Percentiles rank a stretch among this genome's conserved stretches.
Evolutionary conservation across 148 eudicot genomes (phyloP).

Genomic region (Fagopyrum tataricum): DNA sequence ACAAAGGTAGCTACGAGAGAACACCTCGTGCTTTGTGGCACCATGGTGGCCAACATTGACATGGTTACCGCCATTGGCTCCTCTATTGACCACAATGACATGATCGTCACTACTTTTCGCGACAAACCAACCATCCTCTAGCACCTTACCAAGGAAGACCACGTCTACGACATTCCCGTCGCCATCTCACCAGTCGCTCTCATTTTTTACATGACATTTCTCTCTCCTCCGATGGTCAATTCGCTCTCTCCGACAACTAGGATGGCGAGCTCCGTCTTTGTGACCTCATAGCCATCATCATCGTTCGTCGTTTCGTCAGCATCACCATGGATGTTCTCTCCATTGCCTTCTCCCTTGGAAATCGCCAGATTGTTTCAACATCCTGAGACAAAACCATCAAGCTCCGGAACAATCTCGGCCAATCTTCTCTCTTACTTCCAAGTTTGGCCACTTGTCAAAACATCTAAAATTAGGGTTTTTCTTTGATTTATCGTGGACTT

Average conservation of each 20-base stretch:
- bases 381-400: conserved; percentile 49
- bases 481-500: too few species aligned
- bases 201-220: conserved; percentile 82
- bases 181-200: conserved; percentile 62
- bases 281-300: conserved; percentile 19
- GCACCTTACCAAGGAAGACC: conserved; percentile 42
- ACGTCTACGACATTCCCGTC: conserved; percentile 42
- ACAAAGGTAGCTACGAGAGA: conserved; percentile 25
- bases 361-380: conserved; percentile 64
- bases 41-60: conserved; percentile 49
- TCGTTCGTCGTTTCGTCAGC: conserved; percentile 31
- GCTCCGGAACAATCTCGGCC: conserved; percentile 66
- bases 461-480: too few species aligned
- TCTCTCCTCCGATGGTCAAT: conserved; percentile 68
- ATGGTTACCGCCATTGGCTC: conserved; percentile 51
- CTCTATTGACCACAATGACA: conserved; percentile 50
- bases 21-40: conserved; percentile 32
- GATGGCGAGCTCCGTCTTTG: conserved; percentile 24
- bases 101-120: conserved; percentile 40
- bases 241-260: conserved; percentile 24
- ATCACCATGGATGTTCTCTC: conserved; percentile 64
- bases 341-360: conserved; percentile 56
- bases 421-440: background rate
- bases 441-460: too few species aligned
- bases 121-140: conserved; percentile 48